These are phyloP conservation scores for Yarrowia sp. DNA, from an alignment of 805 yeast genomes.

Conservation along the genomic window DNA sequence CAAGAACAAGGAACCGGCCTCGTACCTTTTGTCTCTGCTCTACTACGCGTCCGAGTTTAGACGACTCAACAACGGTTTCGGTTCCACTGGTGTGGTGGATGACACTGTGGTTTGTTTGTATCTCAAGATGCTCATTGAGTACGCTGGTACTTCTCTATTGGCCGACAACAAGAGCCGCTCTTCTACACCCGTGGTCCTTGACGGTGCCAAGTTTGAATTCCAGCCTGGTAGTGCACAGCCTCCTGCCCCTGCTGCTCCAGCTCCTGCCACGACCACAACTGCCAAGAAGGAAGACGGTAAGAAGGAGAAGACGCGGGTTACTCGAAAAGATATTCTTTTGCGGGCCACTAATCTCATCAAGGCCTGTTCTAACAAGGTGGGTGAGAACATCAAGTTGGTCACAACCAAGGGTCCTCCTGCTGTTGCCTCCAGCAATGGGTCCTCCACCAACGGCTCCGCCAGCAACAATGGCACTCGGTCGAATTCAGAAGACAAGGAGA, in stretches of 20 bases:
- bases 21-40: constrained; percentile 30
- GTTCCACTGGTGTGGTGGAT: constrained; percentile 69
- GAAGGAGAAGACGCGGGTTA: constrained; percentile 24
- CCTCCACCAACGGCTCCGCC: neutral
- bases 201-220: constrained; percentile 1
- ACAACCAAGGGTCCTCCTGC: constrained; percentile 14
- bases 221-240: neutral
- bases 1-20: constrained; percentile 28
- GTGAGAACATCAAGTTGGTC: constrained; percentile 14
- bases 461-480: neutral
- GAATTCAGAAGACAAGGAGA: constrained; percentile 1
- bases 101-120: constrained; percentile 65
- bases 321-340: constrained; percentile 19
- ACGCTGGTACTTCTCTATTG: neutral
- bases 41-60: constrained; percentile 50
- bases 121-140: constrained; percentile 44
- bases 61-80: constrained; percentile 74
- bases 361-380: constrained; percentile 5
- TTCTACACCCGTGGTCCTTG: neutral
- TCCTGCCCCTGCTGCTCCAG: neutral
- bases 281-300: constrained; percentile 7
- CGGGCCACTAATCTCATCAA: constrained; percentile 16
- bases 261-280: neutral
- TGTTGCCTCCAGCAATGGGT: neutral
- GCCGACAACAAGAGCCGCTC: constrained; percentile 17